These are phyloP conservation scores for Suhomyces faveliae DNA, from an alignment of 805 yeast genomes.

Conservation along the genomic window DNA sequence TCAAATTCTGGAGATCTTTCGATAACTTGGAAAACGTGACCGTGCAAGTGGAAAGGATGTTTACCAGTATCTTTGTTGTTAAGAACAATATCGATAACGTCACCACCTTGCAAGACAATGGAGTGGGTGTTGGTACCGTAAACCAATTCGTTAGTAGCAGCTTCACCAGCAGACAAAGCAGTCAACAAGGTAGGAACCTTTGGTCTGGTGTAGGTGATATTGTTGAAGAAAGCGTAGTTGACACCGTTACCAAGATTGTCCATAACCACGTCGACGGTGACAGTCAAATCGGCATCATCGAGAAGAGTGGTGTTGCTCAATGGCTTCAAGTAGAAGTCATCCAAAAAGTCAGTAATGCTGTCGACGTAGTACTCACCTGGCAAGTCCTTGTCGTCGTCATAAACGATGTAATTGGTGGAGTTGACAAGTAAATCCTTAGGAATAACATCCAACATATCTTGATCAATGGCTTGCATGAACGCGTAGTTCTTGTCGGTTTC, in stretches of 20 bases:
- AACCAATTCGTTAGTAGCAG: conserved; percentile 49
- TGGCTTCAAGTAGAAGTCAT: conserved; percentile 38
- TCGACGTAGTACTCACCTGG: conserved; percentile 41
- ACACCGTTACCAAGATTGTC: conserved; percentile 82
- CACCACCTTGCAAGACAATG: conserved; percentile 63
- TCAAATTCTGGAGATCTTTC: conserved; percentile 66
- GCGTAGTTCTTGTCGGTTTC: conserved; percentile 66
- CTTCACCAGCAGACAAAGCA: conserved; percentile 68
- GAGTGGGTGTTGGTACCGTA: conserved; percentile 84
- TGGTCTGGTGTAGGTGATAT: conserved; percentile 73
- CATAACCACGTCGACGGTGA: conserved; percentile 78
- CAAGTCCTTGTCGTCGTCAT: conserved; percentile 39
- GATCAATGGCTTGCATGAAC: conserved; percentile 78
- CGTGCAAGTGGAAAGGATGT: conserved; percentile 98
- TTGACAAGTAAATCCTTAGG: conserved; percentile 68
- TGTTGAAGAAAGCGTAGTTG: conserved; percentile 96
- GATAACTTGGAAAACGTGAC: conserved; percentile 82
- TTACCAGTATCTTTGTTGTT: conserved; percentile 88
- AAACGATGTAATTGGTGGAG: conserved; percentile 72
- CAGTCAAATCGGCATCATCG: conserved; percentile 66
- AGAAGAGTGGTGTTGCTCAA: conserved; percentile 37
- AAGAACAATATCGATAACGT: conserved; percentile 73
- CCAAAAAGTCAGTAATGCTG: conserved; percentile 46
- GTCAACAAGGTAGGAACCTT: conserved; percentile 84
- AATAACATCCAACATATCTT: conserved; percentile 72